Percentiles rank a stretch among this genome's conserved stretches.
These are phyloP conservation scores for Ogataea kodamae DNA, from an alignment of 805 yeast species.

Conservation along the genomic window DNA sequence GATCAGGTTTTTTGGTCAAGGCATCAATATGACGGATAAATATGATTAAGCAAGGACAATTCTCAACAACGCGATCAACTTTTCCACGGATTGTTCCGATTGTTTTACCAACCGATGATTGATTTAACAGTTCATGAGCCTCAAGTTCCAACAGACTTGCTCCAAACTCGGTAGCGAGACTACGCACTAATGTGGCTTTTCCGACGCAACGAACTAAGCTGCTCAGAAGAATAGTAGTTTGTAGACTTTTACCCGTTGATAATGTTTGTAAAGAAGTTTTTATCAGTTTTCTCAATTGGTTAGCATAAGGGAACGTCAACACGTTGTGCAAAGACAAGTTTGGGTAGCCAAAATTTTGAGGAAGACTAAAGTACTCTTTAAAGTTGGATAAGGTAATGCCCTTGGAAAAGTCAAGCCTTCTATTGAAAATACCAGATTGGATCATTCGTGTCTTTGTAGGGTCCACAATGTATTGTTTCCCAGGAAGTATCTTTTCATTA, in stretches of 20 bases:
- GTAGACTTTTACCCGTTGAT: slow-evolving; percentile 36
- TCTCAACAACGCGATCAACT: slow-evolving; percentile 57
- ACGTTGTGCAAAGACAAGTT: slow-evolving; percentile 11
- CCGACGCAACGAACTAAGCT: slow-evolving; percentile 79
- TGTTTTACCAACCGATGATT: slow-evolving; percentile 73
- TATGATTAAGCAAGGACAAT: slow-evolving; percentile 46
- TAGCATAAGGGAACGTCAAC: slow-evolving; percentile 44
- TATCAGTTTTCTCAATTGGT: slow-evolving; percentile 50
- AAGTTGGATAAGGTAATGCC: slow-evolving; percentile 17
- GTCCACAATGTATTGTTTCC: slow-evolving; percentile 55
- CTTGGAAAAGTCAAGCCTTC: slow-evolving; percentile 30
- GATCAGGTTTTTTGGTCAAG: slow-evolving; percentile 63
- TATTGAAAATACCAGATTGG: slow-evolving; percentile 57
- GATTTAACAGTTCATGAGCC: slow-evolving; percentile 60
- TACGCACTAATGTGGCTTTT: slow-evolving; percentile 59
- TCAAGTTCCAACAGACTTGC: slow-evolving; percentile 66
- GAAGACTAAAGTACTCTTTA: slow-evolving; percentile 17
- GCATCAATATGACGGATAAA: slow-evolving; percentile 72
- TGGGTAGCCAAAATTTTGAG: slow-evolving; percentile 15
- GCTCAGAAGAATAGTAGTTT: slow-evolving; percentile 61
- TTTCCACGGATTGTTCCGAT: slow-evolving; percentile 75
- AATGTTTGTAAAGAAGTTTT: slow-evolving; percentile 43
- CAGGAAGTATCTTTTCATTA: slow-evolving; percentile 21
- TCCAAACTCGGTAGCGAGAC: slow-evolving; percentile 57
- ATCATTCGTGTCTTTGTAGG: slow-evolving; percentile 65